Evolutionary conservation across 2,329 filamentous ascomycete genomes (phyloP).

Genomic region (Aspergillus viridinutans): DNA sequence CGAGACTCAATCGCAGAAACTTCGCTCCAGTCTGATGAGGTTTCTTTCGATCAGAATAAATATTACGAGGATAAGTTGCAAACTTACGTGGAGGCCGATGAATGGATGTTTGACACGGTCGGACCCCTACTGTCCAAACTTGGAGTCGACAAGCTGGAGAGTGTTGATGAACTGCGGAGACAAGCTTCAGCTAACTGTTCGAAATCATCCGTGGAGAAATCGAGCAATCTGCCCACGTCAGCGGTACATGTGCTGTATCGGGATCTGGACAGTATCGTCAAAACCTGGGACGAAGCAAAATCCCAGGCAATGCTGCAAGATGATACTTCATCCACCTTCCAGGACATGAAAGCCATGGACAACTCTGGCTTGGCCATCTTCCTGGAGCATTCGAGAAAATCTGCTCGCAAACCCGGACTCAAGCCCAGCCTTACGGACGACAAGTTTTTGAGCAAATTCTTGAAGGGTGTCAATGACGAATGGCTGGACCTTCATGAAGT

Average conservation of each 20-base stretch:
- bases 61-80: slow-evolving; percentile 54
- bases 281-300: slow-evolving; percentile 45
- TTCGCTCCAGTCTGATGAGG: slow-evolving; percentile 42
- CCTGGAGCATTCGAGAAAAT: slow-evolving; percentile 52
- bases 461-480: slow-evolving; percentile 43
- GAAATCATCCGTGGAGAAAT: slow-evolving; percentile 16
- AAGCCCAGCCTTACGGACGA: slow-evolving; percentile 39
- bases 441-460: slow-evolving; percentile 38
- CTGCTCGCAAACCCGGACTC: slow-evolving; percentile 35
- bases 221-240: slow-evolving; percentile 13
- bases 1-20: slow-evolving; percentile 53
- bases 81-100: slow-evolving; percentile 52
- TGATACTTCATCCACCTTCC: slow-evolving; percentile 47
- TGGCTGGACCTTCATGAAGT: slow-evolving; percentile 50
- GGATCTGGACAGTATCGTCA: slow-evolving; percentile 43
- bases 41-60: slow-evolving; percentile 50
- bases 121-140: slow-evolving; percentile 51
- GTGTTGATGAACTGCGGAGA: slow-evolving; percentile 37
- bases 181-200: slow-evolving; percentile 13
- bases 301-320: slow-evolving; percentile 43
- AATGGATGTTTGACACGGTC: slow-evolving; percentile 53
- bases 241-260: slow-evolving; percentile 30
- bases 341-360: slow-evolving; percentile 45
- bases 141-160: slow-evolving; percentile 44
- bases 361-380: slow-evolving; percentile 52